phyloP scores from a whole-genome alignment of 1,284 basidiomycete species.

The Melampsora larici-populina region DNA sequence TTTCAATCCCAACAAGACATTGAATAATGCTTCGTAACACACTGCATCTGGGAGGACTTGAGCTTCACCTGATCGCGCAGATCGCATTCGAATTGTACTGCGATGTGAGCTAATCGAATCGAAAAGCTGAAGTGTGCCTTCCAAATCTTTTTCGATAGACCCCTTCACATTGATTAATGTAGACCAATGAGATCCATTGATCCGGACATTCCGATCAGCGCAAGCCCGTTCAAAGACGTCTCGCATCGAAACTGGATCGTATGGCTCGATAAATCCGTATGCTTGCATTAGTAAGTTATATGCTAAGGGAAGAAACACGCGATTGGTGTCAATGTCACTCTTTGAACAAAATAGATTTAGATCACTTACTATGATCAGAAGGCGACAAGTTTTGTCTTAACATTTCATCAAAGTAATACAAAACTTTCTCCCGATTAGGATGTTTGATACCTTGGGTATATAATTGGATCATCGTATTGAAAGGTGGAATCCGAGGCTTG shows the following conservation, averaged over 20 bases:
- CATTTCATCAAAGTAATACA: slow-evolving; percentile 75
- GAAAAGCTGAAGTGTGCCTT: slow-evolving; percentile 73
- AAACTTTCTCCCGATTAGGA: slow-evolving; percentile 72
- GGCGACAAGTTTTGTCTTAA: slow-evolving; percentile 65
- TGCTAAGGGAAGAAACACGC: slow-evolving; percentile 36
- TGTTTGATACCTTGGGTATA: slow-evolving; percentile 72
- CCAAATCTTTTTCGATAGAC: slow-evolving; percentile 71
- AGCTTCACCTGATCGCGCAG: slow-evolving; percentile 46
- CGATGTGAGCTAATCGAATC: slow-evolving; percentile 62
- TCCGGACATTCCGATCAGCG: slow-evolving; percentile 59
- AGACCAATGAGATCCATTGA: slow-evolving; percentile 86
- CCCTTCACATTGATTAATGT: slow-evolving; percentile 88
- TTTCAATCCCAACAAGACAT: slow-evolving; percentile 75
- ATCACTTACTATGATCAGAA: slow-evolving; percentile 85
- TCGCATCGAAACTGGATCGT: slow-evolving; percentile 74
- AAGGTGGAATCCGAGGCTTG: slow-evolving; percentile 84
- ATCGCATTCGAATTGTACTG: not conserved
- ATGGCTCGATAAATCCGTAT: slow-evolving; percentile 79
- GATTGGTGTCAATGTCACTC: not conserved
- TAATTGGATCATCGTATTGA: slow-evolving; percentile 98
- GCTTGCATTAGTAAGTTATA: slow-evolving; percentile 75
- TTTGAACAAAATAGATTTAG: not conserved
- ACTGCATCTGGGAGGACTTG: slow-evolving; percentile 69
- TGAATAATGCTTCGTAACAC: slow-evolving; percentile 84
- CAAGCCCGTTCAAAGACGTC: slow-evolving; percentile 66